Conservation (phyloP, 306 rosid genomes). For the Gastrolobium bilobum region DNA sequence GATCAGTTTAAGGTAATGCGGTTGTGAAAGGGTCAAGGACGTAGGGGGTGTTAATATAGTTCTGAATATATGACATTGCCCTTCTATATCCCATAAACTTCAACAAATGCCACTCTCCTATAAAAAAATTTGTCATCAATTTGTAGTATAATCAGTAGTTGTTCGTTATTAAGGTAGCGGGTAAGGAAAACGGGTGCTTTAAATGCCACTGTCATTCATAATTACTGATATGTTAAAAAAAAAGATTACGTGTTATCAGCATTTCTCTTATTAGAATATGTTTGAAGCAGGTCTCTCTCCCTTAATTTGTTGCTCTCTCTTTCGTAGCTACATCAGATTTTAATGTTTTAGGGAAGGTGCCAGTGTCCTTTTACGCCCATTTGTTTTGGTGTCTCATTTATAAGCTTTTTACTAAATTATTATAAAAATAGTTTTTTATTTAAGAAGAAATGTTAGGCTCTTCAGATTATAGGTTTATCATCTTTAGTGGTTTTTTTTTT, state of each 20-base stretch:
- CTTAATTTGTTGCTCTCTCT: background rate
- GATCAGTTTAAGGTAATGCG: background rate
- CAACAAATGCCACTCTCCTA: constrained; percentile 48
- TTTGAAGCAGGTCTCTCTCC: background rate
- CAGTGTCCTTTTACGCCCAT: background rate
- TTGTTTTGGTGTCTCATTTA: background rate
- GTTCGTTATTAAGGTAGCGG: background rate
- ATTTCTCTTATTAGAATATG: background rate
- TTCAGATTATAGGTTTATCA: background rate
- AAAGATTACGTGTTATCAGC: too few species aligned
- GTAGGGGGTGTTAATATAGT: constrained; percentile 56
- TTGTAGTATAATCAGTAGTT: background rate
- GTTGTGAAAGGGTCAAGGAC: constrained; percentile 16
- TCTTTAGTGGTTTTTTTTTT: background rate
- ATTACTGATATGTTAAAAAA: too few species aligned
- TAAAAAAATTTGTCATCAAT: background rate
- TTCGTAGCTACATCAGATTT: background rate
- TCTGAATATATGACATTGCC: constrained; percentile 44
- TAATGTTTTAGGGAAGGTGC: background rate
- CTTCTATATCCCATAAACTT: constrained; percentile 34
- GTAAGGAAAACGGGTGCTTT: background rate
- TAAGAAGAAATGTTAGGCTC: too few species aligned
- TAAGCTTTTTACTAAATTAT: background rate
- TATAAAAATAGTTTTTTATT: too few species aligned
- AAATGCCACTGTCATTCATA: background rate